phyloP scores from a whole-genome alignment of 495 filamentous ascomycete species.

The Penicillium goetzii region DNA sequence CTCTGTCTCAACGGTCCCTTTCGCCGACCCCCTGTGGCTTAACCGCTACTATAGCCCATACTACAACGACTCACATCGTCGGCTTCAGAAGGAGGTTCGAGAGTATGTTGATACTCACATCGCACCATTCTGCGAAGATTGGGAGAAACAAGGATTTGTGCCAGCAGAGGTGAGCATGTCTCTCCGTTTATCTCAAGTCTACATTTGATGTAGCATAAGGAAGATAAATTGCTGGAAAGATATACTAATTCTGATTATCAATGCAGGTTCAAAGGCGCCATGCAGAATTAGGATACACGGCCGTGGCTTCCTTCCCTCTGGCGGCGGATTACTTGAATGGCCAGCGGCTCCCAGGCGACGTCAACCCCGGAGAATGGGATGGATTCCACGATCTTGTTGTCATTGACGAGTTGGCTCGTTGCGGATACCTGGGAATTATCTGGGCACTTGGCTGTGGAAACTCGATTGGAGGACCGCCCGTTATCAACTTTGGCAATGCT shows the following conservation, averaged over 20 bases:
- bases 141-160: slow-evolving; percentile 33
- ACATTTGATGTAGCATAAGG: not conserved
- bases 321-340: slow-evolving; percentile 23
- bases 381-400: slow-evolving; percentile 45
- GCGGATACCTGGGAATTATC: slow-evolving; percentile 41
- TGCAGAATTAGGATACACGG: slow-evolving; percentile 30
- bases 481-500: slow-evolving; percentile 50
- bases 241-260: not conserved
- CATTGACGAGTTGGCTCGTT: slow-evolving; percentile 46
- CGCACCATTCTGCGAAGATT: slow-evolving; percentile 32
- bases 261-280: slow-evolving; percentile 26
- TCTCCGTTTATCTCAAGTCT: not conserved
- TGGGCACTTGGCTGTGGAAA: slow-evolving; percentile 50
- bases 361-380: slow-evolving; percentile 42
- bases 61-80: slow-evolving; percentile 69
- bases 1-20: slow-evolving; percentile 47
- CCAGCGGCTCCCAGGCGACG: slow-evolving; percentile 36
- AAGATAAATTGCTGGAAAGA: not conserved
- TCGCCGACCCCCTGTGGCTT: slow-evolving; percentile 75
- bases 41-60: slow-evolving; percentile 70
- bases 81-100: slow-evolving; percentile 65
- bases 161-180: slow-evolving; percentile 25
- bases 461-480: slow-evolving; percentile 51
- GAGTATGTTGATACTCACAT: slow-evolving; percentile 67
- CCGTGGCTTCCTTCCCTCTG: slow-evolving; percentile 26